phyloP scores from a whole-genome alignment of 306 rosid species.

The Inga laurina region DNA sequence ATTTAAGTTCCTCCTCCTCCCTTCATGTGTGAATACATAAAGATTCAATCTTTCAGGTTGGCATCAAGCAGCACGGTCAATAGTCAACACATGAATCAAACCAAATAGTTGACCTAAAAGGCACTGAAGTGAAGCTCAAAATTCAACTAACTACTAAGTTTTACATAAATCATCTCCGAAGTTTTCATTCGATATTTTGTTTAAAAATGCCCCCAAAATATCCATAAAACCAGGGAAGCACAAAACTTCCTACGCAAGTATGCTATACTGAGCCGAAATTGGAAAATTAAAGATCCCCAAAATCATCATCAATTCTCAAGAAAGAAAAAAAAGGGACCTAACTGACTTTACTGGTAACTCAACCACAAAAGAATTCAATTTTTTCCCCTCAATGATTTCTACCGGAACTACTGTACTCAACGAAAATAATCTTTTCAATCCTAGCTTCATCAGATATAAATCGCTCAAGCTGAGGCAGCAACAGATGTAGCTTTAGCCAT shows the following conservation, averaged over 20 bases:
- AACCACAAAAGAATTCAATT: conserved; percentile 27
- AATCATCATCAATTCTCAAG: conserved; percentile 32
- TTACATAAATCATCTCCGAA: conserved; percentile 30
- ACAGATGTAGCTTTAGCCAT: conserved; percentile 44
- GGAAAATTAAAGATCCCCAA: conserved; percentile 37
- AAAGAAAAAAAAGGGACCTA: conserved; percentile 20
- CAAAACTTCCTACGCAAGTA: conserved; percentile 34
- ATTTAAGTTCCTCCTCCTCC: neutral
- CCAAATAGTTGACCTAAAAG: neutral
- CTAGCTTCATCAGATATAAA: neutral
- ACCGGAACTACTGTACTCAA: conserved; percentile 35
- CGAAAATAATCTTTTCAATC: conserved; percentile 24
- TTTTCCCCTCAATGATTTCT: conserved; percentile 32
- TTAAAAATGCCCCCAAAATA: conserved; percentile 28
- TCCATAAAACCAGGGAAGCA: conserved; percentile 41
- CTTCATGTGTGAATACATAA: neutral
- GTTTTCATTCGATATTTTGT: conserved; percentile 19
- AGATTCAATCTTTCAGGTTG: neutral
- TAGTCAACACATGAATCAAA: neutral
- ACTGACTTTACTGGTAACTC: conserved; percentile 34
- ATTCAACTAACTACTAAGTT: conserved; percentile 19
- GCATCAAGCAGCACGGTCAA: neutral
- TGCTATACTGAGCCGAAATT: conserved; percentile 30
- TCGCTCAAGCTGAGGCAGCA: conserved; percentile 66
- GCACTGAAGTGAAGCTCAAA: neutral